These are phyloP conservation scores for Sugiyamaella castrensis DNA, from an alignment of 1,139 yeast genomes.

Conservation along the genomic window DNA sequence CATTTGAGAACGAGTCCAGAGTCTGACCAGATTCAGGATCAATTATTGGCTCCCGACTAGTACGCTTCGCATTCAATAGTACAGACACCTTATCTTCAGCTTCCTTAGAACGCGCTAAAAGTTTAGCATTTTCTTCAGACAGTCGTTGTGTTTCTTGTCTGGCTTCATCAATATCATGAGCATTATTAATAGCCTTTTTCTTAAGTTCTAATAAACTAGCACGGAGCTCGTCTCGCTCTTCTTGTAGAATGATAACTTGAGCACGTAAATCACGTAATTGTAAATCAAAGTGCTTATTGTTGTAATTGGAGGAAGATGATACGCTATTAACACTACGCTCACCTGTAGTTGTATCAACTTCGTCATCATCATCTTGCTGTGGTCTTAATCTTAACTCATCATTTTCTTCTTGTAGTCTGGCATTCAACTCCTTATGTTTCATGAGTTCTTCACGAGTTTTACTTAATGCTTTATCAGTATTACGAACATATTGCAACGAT, in stretches of 20 bases:
- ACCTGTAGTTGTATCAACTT: slow-evolving; percentile 36
- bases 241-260: slow-evolving; percentile 72
- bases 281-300: slow-evolving; percentile 69
- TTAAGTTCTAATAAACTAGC: slow-evolving; percentile 40
- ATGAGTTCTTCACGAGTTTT: slow-evolving; percentile 69
- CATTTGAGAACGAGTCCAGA: slow-evolving; percentile 26
- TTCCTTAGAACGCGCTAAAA: slow-evolving; percentile 13
- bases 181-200: slow-evolving; percentile 36
- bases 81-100: slow-evolving; percentile 18
- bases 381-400: slow-evolving; percentile 58
- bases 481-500: slow-evolving; percentile 68
- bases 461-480: slow-evolving; percentile 71
- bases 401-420: slow-evolving; percentile 58
- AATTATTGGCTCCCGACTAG: slow-evolving; percentile 15
- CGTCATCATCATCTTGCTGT: slow-evolving; percentile 40
- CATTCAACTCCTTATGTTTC: slow-evolving; percentile 55
- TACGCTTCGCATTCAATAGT: slow-evolving; percentile 14
- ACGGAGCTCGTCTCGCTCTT: slow-evolving; percentile 79
- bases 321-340: slow-evolving; percentile 17
- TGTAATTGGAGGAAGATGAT: slow-evolving; percentile 40
- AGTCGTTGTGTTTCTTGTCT: slow-evolving; percentile 25
- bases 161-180: slow-evolving; percentile 31
- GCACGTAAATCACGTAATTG: slow-evolving; percentile 82
- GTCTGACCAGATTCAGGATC: slow-evolving; percentile 30
- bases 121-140: slow-evolving; percentile 19